Base-by-base conservation (phyloP, 2,329 filamentous ascomycete genomes). In the Colletotrichum zoysiae region DNA sequence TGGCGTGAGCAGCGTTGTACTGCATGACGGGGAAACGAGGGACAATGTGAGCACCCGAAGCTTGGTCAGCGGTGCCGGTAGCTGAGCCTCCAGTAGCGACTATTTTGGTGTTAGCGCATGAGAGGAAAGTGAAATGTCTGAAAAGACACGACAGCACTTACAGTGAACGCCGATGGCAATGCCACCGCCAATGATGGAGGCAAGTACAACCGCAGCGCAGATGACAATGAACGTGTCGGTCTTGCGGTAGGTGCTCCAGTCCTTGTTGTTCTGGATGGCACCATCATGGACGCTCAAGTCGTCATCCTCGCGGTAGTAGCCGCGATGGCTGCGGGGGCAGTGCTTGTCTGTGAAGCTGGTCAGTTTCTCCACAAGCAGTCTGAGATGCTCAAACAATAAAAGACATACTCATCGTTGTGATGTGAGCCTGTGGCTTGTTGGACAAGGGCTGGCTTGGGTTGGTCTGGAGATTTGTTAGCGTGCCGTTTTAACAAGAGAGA, bases 221-320 rank as follows among this genome's bases (percentile, higher is more conserved):
- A 65, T 23, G 44, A 55, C 26, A 12, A 57, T 35, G 59, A 56
- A 71, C 48, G 66, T 20, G n/a, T 59, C 60, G 14, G 70, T 64
- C 70, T 71, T 71, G 70, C 59, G 70, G 23, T 71, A 71, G 38
- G 35, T 53, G 35, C 51, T 56, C 70, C 70, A 71, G 53, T 71
- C 53, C 33, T 71, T 64, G 14, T 67, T 26, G 40, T 59, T 60
- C 42, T 53, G 38, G 46, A 69, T 50, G 14, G 70, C 38, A 23
- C 66, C 70, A 46, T 71, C 57, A 16, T 55, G 40, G 46, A 69
- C 60, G 12, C 35, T 59, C 53, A 71, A 40, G 33, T 64, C 46
- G 20, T 69, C 59, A 44, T 70, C 58, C 59, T 71, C 70, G 23
- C 57, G 44, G 14, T 63, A 63, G 51, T 71, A 71, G 30, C 68